Base-by-base conservation (phyloP, 2,329 filamentous ascomycete species). In the Fusarium nanum region DNA sequence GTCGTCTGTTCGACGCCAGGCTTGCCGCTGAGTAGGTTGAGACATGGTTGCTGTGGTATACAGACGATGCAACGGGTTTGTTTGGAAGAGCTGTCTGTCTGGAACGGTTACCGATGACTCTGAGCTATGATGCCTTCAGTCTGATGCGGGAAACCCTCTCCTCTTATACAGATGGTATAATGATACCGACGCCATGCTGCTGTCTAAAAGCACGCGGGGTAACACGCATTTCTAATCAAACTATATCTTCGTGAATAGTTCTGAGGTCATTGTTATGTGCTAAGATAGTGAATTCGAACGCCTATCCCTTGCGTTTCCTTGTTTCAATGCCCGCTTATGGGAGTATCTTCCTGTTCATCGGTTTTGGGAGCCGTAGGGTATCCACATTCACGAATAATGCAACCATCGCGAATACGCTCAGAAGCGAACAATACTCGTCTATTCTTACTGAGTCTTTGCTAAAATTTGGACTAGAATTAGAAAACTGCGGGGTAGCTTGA, bases 1-100 rank as follows among this genome's bases (percentile, higher is more conserved):
- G 57, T 76, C 73, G 49, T 78, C 76, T 22, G 76, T 78, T 32
- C 76, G 62, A 16, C 76, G 76, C 53, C 56, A 78, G 40, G 68
- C 72, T 12, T 63, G 72, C 23, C 76, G 60, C n/a, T 61, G 65
- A 54, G 61, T 61, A 20, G 59, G 55, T 3, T 53, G 60, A 60
- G 55, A 47, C 69, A 66, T 69, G 37, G 20, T 25, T 46, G 11
- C 8, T 10, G 20, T n/a, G 7, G 7, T 25, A 32, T 14, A 22
- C 34, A 7, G 14, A 14, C 16, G 32, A 18, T 18, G 11, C 1
- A 7, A 3, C n/a, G 12, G 14, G 11, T n/a, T 1, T 20, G 10
- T 11, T 20, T 20, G 9, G 30, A 27, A 18, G 16, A 37, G 9
- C 5, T 25, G 9, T 28, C 18, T 16, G 7, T 22, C 10, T 16